Conservation (phyloP, 176 grass and related monocot species). For the Aegilops sharonensis region DNA sequence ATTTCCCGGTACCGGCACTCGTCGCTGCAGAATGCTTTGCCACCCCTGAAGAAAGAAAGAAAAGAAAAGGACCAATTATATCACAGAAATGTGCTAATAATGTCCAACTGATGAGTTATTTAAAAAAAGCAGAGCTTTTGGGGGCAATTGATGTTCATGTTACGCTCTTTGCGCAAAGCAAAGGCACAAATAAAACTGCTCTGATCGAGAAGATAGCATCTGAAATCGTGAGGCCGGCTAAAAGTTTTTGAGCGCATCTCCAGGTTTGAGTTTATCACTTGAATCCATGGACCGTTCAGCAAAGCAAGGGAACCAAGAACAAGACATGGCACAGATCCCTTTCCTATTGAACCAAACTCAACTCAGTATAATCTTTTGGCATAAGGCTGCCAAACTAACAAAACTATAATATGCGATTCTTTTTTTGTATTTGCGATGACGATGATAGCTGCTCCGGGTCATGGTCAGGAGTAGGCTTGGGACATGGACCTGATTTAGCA, state of each 20-base stretch:
- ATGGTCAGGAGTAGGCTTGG: constrained; percentile 33
- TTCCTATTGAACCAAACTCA: constrained; percentile 37
- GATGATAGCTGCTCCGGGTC: constrained; percentile 35
- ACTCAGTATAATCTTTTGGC: constrained; percentile 18
- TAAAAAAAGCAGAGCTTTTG: constrained; percentile 7
- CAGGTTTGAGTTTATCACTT: constrained; percentile 10
- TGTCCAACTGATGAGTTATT: constrained; percentile 20
- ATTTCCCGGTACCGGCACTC: constrained; percentile 58
- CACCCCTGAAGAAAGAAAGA: constrained; percentile 45
- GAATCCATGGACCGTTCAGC: neutral
- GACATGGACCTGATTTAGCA: constrained; percentile 46
- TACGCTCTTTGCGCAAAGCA: constrained; percentile 34
- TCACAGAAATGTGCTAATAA: constrained; percentile 26
- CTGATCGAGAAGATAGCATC: constrained; percentile 37
- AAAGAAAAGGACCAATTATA: constrained; percentile 21
- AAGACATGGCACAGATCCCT: constrained; percentile 37
- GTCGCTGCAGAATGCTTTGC: constrained; percentile 68
- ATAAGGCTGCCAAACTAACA: constrained; percentile 22
- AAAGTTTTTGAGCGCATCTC: constrained; percentile 33
- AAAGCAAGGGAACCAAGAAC: too few species aligned
- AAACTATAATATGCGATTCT: neutral
- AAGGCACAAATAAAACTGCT: constrained; percentile 15
- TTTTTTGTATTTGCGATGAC: neutral
- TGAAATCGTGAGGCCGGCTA: constrained; percentile 30
- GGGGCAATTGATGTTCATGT: constrained; percentile 15